phyloP scores from a whole-genome alignment of 1,139 yeast species.

The Yamadazyma dushanensis region DNA sequence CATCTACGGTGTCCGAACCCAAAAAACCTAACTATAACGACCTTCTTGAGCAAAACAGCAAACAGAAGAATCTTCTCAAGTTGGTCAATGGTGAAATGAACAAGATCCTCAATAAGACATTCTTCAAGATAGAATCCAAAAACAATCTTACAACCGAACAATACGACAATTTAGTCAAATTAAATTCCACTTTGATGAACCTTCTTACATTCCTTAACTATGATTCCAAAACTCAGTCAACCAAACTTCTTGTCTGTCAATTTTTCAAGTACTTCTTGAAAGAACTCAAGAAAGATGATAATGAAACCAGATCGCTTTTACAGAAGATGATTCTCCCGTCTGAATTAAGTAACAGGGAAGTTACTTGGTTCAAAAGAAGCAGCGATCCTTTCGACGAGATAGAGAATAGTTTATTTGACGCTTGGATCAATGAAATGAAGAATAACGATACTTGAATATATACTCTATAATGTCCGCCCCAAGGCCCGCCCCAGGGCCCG shows the following conservation, averaged over 20 bases:
- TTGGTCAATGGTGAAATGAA: constrained; percentile 30
- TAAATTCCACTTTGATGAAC: constrained; percentile 31
- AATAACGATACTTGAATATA: constrained; percentile 1
- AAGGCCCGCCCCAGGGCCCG: not conserved
- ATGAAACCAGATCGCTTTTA: constrained; percentile 19
- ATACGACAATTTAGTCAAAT: constrained; percentile 32
- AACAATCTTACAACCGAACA: constrained; percentile 36
- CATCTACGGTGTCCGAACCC: not conserved
- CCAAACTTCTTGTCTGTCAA: constrained; percentile 37
- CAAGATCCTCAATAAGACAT: constrained; percentile 35
- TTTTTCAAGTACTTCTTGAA: constrained; percentile 42
- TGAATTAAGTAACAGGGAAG: constrained; percentile 18
- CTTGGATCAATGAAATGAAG: constrained; percentile 46
- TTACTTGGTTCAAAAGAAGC: constrained; percentile 10
- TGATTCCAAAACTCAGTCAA: constrained; percentile 16
- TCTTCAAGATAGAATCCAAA: constrained; percentile 35
- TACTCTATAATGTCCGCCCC: not conserved
- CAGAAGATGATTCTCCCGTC: constrained; percentile 40
- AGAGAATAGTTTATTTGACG: constrained; percentile 42
- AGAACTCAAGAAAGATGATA: constrained; percentile 30
- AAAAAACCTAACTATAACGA: constrained; percentile 12
- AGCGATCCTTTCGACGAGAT: constrained; percentile 40
- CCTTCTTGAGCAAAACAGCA: constrained; percentile 16
- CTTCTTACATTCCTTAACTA: constrained; percentile 26
- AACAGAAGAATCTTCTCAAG: constrained; percentile 27